Base-by-base conservation (phyloP, 257 asterid species). In the Vinca minor region DNA sequence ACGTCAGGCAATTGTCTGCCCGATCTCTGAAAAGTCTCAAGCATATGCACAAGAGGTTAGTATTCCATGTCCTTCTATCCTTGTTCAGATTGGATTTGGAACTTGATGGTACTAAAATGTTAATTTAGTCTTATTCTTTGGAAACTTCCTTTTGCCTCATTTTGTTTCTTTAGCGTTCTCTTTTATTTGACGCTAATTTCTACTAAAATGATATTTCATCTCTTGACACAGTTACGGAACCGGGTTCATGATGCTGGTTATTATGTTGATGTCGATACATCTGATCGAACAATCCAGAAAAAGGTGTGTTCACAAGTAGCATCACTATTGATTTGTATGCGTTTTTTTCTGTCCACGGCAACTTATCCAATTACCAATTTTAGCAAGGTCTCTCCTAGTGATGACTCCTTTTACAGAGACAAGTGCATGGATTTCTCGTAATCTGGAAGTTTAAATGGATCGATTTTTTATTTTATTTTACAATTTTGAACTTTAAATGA, bases 1-100 rank as follows among this genome's bases (percentile, higher is more conserved):
- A 0, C 95, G 96, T 58, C 99, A 93, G 74, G 94, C 95, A 61
- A 87, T 93, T 74, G 96, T 93, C 48, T 93, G 99, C 83, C 97
- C 99, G 7, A 87, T 93, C 54, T 93, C 99, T 17, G 95, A 85
- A 76, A 93, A 93, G 72, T 93, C 96, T 57, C 95, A 73, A 66
- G 15, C 84, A 17, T 89, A 93, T 74, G 99, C 87, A 10, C 72
- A 82, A 58, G 64, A 87, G 98, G 98, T 92, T 67, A 12, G 72
- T 64, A 49, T 48, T 67, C 25, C 50, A 32, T 54, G 20, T 68
- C 46, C 69, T 42, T 49, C 66, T 49, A 3, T 36, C 23, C 26
- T 26, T 68, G 55, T 61, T 18, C 55, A 58, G 41, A 21, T 70
- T n/a, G n/a, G n/a, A 10, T 39, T 65, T 23, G 20, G 28, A 59